A percentile compares a stretch with the other conserved stretches of the same genome.
Conservation (phyloP, 345 rosid genomes). For the Salix exigua region DNA sequence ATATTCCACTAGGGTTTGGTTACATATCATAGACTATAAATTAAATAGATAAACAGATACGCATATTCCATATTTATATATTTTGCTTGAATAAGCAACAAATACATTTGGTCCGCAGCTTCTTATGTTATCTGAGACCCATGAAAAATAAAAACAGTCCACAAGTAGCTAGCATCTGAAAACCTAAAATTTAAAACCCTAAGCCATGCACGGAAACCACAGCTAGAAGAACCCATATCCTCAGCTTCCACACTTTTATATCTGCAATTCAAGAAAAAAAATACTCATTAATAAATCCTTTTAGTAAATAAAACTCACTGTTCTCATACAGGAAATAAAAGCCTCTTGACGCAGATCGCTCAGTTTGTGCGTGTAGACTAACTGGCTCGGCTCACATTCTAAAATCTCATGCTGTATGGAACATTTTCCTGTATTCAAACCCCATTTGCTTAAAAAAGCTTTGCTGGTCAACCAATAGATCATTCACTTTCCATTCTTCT, state of each 20-base stretch:
- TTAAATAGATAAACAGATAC: not conserved
- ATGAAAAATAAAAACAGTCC: not conserved
- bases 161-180: not conserved
- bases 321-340: slow-evolving; percentile 2
- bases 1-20: not conserved
- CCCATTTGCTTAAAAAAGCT: not conserved
- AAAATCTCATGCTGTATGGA: not conserved
- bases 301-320: slow-evolving; percentile 2
- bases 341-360: not conserved
- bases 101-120: slow-evolving; percentile 5
- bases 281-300: not conserved
- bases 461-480: not conserved
- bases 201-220: not conserved
- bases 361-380: not conserved
- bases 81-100: not conserved
- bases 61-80: not conserved
- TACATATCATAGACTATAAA: not conserved
- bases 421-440: not conserved
- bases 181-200: slow-evolving; percentile 5
- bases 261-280: slow-evolving; percentile 23
- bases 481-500: not conserved
- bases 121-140: not conserved
- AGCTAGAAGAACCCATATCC: not conserved
- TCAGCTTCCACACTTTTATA: slow-evolving; percentile 16
- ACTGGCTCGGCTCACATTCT: not conserved